Conservation (phyloP, 129 eudicot species). For the Solidago caesia region DNA sequence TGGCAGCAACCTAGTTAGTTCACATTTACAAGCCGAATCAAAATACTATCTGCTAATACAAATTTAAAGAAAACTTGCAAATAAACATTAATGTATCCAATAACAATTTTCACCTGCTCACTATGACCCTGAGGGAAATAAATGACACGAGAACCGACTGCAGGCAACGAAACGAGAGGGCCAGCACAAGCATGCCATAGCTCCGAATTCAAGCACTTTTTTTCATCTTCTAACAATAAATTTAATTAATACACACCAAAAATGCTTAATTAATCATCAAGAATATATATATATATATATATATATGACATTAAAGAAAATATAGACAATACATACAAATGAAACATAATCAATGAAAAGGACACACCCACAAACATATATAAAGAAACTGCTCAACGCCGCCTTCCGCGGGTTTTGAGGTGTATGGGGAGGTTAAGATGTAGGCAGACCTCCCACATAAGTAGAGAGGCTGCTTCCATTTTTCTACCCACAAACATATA, state of each 20-base stretch:
- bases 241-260: constrained; percentile 7
- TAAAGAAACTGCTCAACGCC: no score
- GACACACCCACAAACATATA: constrained; percentile 1
- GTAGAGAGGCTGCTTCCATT: no score
- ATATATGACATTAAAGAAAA: not conserved
- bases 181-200: constrained; percentile 99
- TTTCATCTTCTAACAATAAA: constrained; percentile 62
- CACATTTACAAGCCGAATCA: constrained; percentile 22
- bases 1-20: constrained; percentile 33
- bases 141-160: constrained; percentile 74
- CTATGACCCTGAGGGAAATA: constrained; percentile 99
- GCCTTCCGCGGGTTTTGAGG: no score
- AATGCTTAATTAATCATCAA: constrained; percentile 5
- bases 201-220: constrained; percentile 95
- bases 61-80: not conserved
- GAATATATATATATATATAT: not conserved
- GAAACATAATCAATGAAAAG: constrained; percentile 17
- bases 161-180: constrained; percentile 88
- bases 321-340: constrained; percentile 2
- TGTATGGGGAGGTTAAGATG: no score
- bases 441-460: no score
- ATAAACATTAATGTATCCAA: not conserved
- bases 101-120: constrained; percentile 62
- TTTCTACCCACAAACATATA: no score
- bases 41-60: not conserved